Evolutionary conservation across 257 asterid genomes (phyloP).

Genomic region (Jacaranda mimosifolia): DNA sequence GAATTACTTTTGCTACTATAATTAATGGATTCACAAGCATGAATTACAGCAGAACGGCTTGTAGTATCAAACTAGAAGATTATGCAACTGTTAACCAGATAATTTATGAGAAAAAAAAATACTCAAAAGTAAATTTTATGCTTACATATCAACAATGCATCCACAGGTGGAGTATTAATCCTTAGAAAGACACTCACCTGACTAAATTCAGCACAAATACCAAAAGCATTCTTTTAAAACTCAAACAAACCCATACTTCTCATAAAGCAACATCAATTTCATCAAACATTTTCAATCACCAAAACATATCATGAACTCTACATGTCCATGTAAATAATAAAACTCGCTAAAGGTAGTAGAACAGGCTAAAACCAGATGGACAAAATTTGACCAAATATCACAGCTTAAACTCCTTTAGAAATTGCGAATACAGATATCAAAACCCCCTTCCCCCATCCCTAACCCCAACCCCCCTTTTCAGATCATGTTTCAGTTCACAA

Average conservation of each 20-base stretch:
- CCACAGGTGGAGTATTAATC: neutral
- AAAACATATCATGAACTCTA: no score
- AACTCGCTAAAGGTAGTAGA: no score
- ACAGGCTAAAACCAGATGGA: neutral
- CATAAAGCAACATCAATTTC: neutral
- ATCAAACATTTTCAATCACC: neutral
- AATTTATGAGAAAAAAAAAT: neutral
- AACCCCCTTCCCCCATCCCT: neutral
- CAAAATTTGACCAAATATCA: constrained; percentile 1
- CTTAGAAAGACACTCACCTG: neutral
- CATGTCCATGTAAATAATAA: no score
- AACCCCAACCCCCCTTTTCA: neutral
- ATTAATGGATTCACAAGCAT: constrained; percentile 5
- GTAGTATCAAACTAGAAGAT: neutral
- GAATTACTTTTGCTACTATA: neutral
- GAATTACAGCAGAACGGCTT: neutral
- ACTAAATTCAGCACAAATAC: neutral
- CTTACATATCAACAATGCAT: neutral
- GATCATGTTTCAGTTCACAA: constrained; percentile 9
- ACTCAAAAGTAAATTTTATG: neutral
- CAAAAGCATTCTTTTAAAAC: neutral
- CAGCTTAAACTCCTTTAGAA: constrained; percentile 7
- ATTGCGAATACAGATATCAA: neutral
- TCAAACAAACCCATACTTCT: neutral
- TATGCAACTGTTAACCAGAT: no score